A percentile compares a stretch with the other conserved stretches of the same genome.
Conservation (phyloP, 768 basidiomycete genomes). For the Solioccasus polychromus region DNA sequence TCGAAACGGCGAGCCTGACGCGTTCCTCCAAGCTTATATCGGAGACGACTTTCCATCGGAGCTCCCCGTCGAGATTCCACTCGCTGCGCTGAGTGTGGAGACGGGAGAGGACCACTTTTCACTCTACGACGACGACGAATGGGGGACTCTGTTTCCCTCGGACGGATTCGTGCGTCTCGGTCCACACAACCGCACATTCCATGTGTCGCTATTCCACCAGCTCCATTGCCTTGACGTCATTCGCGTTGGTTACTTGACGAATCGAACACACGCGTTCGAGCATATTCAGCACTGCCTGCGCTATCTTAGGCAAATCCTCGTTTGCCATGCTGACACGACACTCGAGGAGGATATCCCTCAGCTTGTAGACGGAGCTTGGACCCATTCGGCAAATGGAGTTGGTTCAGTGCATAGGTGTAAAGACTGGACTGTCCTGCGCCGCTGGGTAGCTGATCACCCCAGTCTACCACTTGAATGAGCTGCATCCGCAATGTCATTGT, state of each 20-base stretch:
- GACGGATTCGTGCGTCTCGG: conserved; percentile 35
- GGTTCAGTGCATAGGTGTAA: conserved; percentile 32
- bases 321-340: conserved; percentile 39
- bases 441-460: conserved; percentile 27
- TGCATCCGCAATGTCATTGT: background rate
- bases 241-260: conserved; percentile 28
- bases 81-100: conserved; percentile 27
- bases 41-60: conserved; percentile 32
- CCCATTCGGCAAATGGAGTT: conserved; percentile 29
- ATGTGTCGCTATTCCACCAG: conserved; percentile 44
- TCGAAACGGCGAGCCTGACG: background rate
- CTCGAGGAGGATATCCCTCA: conserved; percentile 34
- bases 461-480: conserved; percentile 23
- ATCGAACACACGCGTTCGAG: conserved; percentile 19
- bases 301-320: conserved; percentile 36
- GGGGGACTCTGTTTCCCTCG: conserved; percentile 34
- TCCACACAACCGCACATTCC: conserved; percentile 32
- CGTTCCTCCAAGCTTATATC: conserved; percentile 21
- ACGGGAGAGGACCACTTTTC: conserved; percentile 27
- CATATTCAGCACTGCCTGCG: conserved; percentile 40
- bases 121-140: conserved; percentile 34
- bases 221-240: conserved; percentile 45
- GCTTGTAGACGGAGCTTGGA: conserved; percentile 19
- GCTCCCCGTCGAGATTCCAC: conserved; percentile 30
- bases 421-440: conserved; percentile 33